Conservation (phyloP, 106 monocot species). For the Dioscorea alata region DNA sequence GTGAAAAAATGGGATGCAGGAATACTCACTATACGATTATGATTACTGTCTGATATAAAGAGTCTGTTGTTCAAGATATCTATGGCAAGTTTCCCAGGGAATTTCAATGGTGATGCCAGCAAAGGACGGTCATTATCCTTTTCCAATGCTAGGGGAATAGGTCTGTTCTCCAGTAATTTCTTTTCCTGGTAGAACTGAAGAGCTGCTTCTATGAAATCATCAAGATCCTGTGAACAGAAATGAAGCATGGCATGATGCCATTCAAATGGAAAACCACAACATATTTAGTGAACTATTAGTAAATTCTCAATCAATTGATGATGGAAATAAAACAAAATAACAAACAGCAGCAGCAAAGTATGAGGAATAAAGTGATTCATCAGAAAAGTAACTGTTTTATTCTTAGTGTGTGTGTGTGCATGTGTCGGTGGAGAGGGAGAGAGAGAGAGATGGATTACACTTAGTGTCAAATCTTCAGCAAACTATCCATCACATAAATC, state of each 20-base stretch:
- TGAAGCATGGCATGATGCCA: neutral
- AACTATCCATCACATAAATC: too few species aligned
- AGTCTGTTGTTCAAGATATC: conserved; percentile 79
- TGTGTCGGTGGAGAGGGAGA: too few species aligned
- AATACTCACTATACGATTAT: conserved; percentile 89
- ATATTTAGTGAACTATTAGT: too few species aligned
- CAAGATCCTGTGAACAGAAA: conserved; percentile 73
- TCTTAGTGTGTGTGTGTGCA: too few species aligned
- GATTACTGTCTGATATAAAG: conserved; percentile 97
- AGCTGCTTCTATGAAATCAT: conserved; percentile 80
- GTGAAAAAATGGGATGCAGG: neutral
- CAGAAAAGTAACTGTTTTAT: too few species aligned
- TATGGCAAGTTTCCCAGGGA: conserved; percentile 84
- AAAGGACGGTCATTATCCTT: conserved; percentile 58
- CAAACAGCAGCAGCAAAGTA: too few species aligned
- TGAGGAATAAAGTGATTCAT: too few species aligned
- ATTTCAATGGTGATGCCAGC: conserved; percentile 70
- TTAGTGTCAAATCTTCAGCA: too few species aligned
- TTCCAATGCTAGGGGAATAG: conserved; percentile 73
- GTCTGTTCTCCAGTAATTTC: conserved; percentile 46
- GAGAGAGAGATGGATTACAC: too few species aligned
- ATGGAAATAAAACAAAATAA: too few species aligned
- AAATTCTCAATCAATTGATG: too few species aligned
- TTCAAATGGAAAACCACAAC: too few species aligned
- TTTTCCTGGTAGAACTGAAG: conserved; percentile 80